phyloP scores from a whole-genome alignment of 306 rosid species.

The Arachis hypogaea region DNA sequence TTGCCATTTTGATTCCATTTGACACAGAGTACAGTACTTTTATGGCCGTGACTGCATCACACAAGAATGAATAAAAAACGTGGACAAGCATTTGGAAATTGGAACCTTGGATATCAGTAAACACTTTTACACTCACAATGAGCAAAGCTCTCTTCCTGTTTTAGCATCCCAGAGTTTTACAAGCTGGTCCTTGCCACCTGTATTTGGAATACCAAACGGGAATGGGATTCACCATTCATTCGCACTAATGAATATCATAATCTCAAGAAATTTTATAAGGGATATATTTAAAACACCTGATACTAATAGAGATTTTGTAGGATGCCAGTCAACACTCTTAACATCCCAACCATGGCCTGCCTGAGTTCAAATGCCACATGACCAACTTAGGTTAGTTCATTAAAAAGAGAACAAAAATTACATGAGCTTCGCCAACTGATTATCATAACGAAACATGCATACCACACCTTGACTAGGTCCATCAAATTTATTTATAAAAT shows the following conservation, averaged over 20 bases:
- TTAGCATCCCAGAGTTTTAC: slow-evolving; percentile 99
- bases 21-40: slow-evolving; percentile 82
- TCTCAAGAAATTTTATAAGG: slow-evolving; percentile 33
- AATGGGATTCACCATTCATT: slow-evolving; percentile 37
- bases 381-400: slow-evolving; percentile 42
- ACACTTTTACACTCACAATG: slow-evolving; percentile 69
- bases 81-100: slow-evolving; percentile 9
- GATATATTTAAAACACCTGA: slow-evolving; percentile 66
- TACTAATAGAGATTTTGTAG: slow-evolving; percentile 88
- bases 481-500: slow-evolving; percentile 13
- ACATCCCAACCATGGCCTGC: slow-evolving; percentile 99
- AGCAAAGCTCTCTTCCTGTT: slow-evolving; percentile 85
- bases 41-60: slow-evolving; percentile 91
- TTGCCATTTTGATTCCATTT: slow-evolving; percentile 97
- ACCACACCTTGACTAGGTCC: slow-evolving; percentile 11
- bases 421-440: background rate
- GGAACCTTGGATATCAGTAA: slow-evolving; percentile 32
- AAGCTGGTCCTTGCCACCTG: slow-evolving; percentile 96
- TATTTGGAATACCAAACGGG: slow-evolving; percentile 32
- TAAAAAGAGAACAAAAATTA: background rate
- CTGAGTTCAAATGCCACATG: slow-evolving; percentile 78
- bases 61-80: slow-evolving; percentile 35
- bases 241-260: slow-evolving; percentile 26
- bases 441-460: slow-evolving; percentile 1
- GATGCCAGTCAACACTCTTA: slow-evolving; percentile 99